These are phyloP conservation scores for Boletus nobilissimus DNA, from an alignment of 1,284 basidiomycete genomes.

Conservation along the genomic window DNA sequence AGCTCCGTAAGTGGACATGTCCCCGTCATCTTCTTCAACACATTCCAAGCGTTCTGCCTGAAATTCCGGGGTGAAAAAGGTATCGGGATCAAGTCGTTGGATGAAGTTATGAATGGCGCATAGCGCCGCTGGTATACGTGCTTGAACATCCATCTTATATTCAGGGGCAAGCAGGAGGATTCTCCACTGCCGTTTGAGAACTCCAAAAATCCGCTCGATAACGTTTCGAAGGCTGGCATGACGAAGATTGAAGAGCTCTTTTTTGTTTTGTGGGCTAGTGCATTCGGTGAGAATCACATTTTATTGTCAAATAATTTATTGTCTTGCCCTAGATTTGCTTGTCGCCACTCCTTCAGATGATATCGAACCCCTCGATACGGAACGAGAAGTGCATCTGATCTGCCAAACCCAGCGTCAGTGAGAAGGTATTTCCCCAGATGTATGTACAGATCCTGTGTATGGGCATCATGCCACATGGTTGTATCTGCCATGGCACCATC, in stretches of 20 bases:
- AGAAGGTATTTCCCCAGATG: too few species aligned
- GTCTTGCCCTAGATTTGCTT: neutral
- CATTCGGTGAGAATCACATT: neutral
- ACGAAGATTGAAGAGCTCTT: constrained; percentile 56
- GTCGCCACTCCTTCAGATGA: too few species aligned
- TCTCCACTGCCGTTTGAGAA: constrained; percentile 49
- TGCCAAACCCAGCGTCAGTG: too few species aligned
- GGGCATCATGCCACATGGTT: too few species aligned
- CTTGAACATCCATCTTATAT: constrained; percentile 47
- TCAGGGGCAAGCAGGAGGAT: constrained; percentile 43
- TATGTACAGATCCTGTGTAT: too few species aligned
- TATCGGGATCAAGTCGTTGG: neutral
- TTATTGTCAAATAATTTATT: neutral
- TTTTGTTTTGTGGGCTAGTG: constrained; percentile 23
- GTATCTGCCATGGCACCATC: too few species aligned
- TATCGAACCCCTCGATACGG: too few species aligned
- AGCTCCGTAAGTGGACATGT: neutral
- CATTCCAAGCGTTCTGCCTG: neutral
- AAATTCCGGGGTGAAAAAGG: neutral
- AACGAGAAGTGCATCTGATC: too few species aligned
- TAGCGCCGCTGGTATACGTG: constrained; percentile 44
- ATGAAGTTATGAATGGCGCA: constrained; percentile 54
- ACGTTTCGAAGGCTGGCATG: constrained; percentile 53
- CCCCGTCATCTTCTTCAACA: neutral
- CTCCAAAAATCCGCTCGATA: constrained; percentile 55